Evolutionary conservation across 306 rosid genomes (phyloP), one percentile per base, ranked within the genome.

Genomic region (Pueraria montana): DNA sequence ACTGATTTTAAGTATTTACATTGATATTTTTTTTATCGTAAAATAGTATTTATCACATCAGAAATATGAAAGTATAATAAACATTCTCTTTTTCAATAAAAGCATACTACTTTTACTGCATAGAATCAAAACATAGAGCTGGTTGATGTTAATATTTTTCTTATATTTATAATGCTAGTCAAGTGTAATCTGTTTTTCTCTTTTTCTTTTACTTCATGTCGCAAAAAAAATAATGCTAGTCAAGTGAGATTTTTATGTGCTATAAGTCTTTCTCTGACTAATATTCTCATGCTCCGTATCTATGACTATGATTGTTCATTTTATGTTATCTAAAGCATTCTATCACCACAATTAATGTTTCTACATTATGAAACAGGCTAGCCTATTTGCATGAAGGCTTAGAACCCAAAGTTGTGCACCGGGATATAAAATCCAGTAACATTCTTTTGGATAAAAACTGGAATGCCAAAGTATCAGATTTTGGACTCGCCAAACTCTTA

Each of bases 351-450:
- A 16, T 9, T 40, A 65, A 56, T 78, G n/a, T 21, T 80, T 70
- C 70, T 85, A 50, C 30, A 65, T 62, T 72, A 11, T 74, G 65
- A 80, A 61, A 84, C 97, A 96, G 99, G 83, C 80, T 96, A 80
- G 91, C 96, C 88, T 96, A 96, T 84, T 88, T 96, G 90, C 99
- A 93, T 30, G 99, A 96, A 86, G 99, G 99, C 34, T 87, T 96
- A 81, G 99, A 96, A 84, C 99, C 99, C 69, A 96, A 96, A 89
- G 99, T 96, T 70, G 98, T 96, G 83, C 99, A 96, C 87, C 91
- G 99, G 63, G 99, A 96, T 80, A 75, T 96, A 83, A 96, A 95
- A 87, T 96, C 99, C 30, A 96, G 99, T 48, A 96, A 96, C 77
- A 96, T 96, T 83, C 99, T 96, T 73, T 86, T 96, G 64, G 99